A percentile compares a stretch with the other conserved stretches of the same genome.
phyloP scores from a whole-genome alignment of 768 basidiomycete species.

The Rhodotorula graminis region DNA sequence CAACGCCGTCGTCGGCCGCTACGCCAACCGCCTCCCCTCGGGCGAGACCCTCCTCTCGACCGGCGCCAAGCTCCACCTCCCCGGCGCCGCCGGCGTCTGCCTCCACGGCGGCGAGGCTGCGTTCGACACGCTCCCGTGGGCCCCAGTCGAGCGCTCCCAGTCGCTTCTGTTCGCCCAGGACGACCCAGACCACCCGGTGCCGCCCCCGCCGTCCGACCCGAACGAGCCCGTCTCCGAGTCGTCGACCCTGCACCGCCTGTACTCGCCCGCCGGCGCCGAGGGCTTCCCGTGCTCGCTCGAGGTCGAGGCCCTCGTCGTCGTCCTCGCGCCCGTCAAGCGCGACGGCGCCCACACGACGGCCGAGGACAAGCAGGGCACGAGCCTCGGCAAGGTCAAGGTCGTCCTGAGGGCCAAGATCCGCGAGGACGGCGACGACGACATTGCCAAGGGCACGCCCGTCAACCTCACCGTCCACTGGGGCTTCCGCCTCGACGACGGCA shows the following conservation, averaged over 20 bases:
- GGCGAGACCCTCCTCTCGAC: not conserved
- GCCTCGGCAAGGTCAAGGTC: conserved; percentile 20
- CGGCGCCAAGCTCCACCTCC: conserved; percentile 4
- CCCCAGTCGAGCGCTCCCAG: conserved; percentile 3
- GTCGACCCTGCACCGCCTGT: conserved; percentile 14
- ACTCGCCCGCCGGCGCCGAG: conserved; percentile 26
- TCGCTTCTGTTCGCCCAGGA: conserved; percentile 21
- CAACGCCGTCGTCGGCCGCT: conserved; percentile 22
- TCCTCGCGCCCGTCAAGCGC: not conserved
- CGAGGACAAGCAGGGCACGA: not conserved
- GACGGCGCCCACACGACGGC: conserved; percentile 1
- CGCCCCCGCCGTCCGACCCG: conserved; percentile 9
- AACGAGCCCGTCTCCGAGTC: conserved; percentile 5
- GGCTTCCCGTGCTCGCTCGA: conserved; percentile 35
- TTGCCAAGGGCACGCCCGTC: conserved; percentile 29
- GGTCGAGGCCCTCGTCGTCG: conserved; percentile 17
- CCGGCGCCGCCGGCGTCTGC: conserved; percentile 19
- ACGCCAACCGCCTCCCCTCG: conserved; percentile 34
- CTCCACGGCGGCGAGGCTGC: conserved; percentile 34
- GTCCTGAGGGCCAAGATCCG: conserved; percentile 32
- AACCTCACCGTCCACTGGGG: conserved; percentile 39
- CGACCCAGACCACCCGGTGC: conserved; percentile 19
- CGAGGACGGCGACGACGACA: conserved; percentile 26
- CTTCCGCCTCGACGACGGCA: conserved; percentile 30
- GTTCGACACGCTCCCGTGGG: conserved; percentile 34